Evolutionary conservation across 768 basidiomycete species (phyloP).

Genomic region (Terana coerulea): DNA sequence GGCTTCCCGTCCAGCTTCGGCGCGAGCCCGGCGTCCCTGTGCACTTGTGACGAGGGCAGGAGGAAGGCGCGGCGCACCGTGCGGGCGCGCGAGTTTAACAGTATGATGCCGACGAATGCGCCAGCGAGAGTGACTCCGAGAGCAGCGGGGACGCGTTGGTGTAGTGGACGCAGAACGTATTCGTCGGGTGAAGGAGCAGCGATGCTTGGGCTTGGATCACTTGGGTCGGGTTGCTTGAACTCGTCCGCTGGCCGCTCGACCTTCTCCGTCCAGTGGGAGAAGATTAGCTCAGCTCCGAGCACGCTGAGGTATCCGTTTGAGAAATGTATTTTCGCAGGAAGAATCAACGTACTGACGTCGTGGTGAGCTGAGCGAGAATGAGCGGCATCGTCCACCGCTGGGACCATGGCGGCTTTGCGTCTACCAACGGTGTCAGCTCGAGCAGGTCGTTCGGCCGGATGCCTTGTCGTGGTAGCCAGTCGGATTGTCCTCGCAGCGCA

Average conservation of each 20-base stretch:
- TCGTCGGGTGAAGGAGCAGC: background rate
- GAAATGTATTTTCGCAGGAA: background rate
- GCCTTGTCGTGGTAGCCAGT: too few species aligned
- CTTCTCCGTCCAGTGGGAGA: constrained; percentile 23
- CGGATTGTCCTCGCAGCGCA: too few species aligned
- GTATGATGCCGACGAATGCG: constrained; percentile 15
- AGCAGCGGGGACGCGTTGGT: constrained; percentile 19
- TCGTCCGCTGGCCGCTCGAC: background rate
- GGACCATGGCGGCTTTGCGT: constrained; percentile 23
- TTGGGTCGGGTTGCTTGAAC: constrained; percentile 10
- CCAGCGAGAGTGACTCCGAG: constrained; percentile 15
- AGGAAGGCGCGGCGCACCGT: constrained; percentile 21
- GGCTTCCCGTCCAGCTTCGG: background rate
- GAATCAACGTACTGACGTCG: constrained; percentile 18
- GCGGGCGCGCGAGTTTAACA: constrained; percentile 21
- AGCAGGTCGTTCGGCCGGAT: background rate
- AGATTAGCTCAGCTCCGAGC: constrained; percentile 18
- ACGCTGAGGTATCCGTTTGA: constrained; percentile 8
- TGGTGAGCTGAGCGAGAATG: constrained; percentile 18
- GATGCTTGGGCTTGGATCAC: background rate
- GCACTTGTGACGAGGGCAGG: constrained; percentile 9
- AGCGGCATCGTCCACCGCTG: constrained; percentile 23
- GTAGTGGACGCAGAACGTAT: constrained; percentile 22
- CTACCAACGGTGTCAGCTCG: constrained; percentile 18
- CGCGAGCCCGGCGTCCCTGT: background rate